phyloP scores from a whole-genome alignment of 306 rosid genomes.

The Cucumis hystrix region DNA sequence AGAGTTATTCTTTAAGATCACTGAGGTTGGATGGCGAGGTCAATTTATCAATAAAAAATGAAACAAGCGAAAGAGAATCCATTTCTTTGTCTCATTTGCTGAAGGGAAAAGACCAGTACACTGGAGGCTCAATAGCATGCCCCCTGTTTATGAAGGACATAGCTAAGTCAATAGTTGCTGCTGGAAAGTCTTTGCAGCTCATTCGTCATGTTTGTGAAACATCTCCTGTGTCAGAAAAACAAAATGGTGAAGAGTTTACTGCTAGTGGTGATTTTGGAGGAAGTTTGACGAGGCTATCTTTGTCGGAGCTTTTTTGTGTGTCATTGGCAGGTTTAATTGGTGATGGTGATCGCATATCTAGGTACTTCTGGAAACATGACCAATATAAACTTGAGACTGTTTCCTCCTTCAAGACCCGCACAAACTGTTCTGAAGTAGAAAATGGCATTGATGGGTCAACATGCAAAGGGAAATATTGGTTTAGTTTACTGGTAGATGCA shows the following conservation, averaged over 20 bases:
- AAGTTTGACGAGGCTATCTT: constrained; percentile 49
- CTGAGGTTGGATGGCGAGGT: constrained; percentile 26
- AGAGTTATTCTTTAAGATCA: constrained; percentile 62
- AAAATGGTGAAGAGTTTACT: constrained; percentile 35
- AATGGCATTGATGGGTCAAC: constrained; percentile 19
- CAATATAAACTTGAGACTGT: constrained; percentile 14
- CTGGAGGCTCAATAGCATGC: constrained; percentile 39
- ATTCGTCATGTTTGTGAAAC: constrained; percentile 49
- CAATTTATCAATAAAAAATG: constrained; percentile 28
- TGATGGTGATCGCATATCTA: constrained; percentile 64
- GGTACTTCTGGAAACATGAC: constrained; percentile 47
- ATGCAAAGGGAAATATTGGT: constrained; percentile 55
- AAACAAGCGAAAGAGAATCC: constrained; percentile 35
- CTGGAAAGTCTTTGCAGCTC: constrained; percentile 93
- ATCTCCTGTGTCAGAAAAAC: constrained; percentile 25
- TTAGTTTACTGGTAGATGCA: constrained; percentile 52
- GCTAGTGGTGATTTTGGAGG: constrained; percentile 30
- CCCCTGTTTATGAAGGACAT: constrained; percentile 71
- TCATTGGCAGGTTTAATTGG: constrained; percentile 80
- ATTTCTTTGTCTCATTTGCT: constrained; percentile 21
- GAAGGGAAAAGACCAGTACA: constrained; percentile 42
- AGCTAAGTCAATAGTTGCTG: constrained; percentile 69
- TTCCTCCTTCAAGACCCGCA: constrained; percentile 18
- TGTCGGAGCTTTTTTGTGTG: constrained; percentile 72
- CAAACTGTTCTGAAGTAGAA: constrained; percentile 20